These are phyloP conservation scores for Passiflora organensis DNA, from an alignment of 345 rosid species.

Conservation along the genomic window DNA sequence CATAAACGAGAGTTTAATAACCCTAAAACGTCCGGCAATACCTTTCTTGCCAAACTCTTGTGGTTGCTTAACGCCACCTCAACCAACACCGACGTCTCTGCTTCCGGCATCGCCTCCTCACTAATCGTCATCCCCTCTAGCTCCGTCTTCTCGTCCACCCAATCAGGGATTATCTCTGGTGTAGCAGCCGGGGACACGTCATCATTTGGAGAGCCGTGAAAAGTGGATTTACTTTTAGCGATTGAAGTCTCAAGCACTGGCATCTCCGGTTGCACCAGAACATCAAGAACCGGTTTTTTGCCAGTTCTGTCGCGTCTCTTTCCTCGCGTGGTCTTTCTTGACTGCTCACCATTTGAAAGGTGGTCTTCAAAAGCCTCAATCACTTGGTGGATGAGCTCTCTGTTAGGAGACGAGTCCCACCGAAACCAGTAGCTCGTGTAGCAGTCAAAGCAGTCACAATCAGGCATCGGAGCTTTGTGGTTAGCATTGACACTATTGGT, in stretches of 20 bases:
- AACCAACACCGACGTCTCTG: slow-evolving; percentile 12
- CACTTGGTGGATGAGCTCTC: slow-evolving; percentile 69
- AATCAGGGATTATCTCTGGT: neutral
- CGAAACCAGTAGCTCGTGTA: slow-evolving; percentile 80
- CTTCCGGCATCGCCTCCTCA: slow-evolving; percentile 12
- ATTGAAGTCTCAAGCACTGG: no score
- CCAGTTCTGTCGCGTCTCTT: slow-evolving; percentile 42
- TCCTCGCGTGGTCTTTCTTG: slow-evolving; percentile 34
- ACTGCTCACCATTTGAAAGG: slow-evolving; percentile 34
- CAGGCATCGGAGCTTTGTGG: slow-evolving; percentile 48
- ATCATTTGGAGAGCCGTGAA: neutral
- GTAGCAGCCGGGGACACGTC: neutral
- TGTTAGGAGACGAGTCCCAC: slow-evolving; percentile 88
- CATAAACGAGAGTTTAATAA: slow-evolving; percentile 80
- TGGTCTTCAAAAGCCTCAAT: slow-evolving; percentile 89
- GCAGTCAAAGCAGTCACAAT: slow-evolving; percentile 85
- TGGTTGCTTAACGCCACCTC: slow-evolving; percentile 26
- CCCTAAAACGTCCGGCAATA: slow-evolving; percentile 93
- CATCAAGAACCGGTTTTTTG: slow-evolving; percentile 4
- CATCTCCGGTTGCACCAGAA: neutral
- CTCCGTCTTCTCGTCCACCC: neutral
- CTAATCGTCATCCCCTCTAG: neutral
- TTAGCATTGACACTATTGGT: no score
- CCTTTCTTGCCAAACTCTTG: slow-evolving; percentile 87
- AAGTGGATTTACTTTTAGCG: no score